Conservation (phyloP, 1,284 basidiomycete species). For the Cryptococcus depauperatus region DNA sequence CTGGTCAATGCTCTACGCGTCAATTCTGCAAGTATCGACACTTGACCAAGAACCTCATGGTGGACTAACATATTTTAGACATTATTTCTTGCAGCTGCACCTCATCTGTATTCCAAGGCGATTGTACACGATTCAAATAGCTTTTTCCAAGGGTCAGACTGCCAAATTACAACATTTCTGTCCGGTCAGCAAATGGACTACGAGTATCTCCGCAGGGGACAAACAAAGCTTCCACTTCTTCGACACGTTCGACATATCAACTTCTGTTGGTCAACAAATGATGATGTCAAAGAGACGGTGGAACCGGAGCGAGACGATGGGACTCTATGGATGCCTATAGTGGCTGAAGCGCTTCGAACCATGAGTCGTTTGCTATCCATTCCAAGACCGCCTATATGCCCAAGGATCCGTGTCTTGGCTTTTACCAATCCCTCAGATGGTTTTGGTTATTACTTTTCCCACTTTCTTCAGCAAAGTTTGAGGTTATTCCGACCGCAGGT, state of each 20-base stretch:
- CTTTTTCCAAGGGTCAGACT: neutral
- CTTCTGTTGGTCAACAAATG: neutral
- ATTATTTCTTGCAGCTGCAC: neutral
- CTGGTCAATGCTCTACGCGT: neutral
- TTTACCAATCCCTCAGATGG: no score
- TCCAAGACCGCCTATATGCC: no score
- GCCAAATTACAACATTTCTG: neutral
- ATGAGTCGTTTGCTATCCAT: neutral
- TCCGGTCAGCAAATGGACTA: constrained; percentile 2
- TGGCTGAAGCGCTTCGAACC: no score
- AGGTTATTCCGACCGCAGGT: no score
- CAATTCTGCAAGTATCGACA: neutral
- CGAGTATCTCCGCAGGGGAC: neutral
- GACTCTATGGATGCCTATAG: no score
- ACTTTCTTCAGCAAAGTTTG: no score
- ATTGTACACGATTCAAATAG: neutral
- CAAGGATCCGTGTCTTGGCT: no score
- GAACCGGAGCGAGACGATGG: no score
- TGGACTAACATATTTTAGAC: neutral
- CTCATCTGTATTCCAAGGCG: neutral
- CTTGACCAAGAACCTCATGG: neutral
- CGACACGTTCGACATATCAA: neutral
- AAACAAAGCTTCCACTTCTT: constrained; percentile 1
- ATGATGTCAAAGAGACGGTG: no score
- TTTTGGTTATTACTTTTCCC: no score